Base-by-base conservation (phyloP, 225 moss, liverwort and hornwort species). In the Bryum argenteum region DNA sequence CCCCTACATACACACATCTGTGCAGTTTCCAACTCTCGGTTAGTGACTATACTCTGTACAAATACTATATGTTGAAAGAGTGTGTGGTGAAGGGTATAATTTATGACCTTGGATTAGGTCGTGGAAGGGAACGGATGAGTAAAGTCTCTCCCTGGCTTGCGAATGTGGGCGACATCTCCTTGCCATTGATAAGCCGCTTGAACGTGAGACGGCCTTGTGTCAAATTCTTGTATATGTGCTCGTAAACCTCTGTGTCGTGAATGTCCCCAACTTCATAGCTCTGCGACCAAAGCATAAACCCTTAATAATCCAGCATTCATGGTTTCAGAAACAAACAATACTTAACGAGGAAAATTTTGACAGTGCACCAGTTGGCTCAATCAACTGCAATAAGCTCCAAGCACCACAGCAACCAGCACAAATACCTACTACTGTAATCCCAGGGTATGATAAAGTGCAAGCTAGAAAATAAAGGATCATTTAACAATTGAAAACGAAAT, bases 1-100 rank as follows among this genome's bases (percentile, higher is more conserved):
- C 98, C 82, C 98, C 94, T 73, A 86, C 98, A 92, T 89, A 98
- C 61, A 98, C 92, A 64, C 89, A 92, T 89, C 98, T 98, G 98
- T 9, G 23, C 71, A 79, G 20, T 50, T 78, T 63, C 70, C 5
- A 33, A 33, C 33, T 33, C n/a, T n/a, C n/a, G n/a, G 33, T 33
- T 6, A 33, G 4, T 33, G 5, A 33, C 4, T 7, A 61, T 19
- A 38, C 40, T 55, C 18, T 48, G 17, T 11, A 11, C 61, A 61
- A 19, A 18, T 19, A 61, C 18, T 7, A 61, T 19, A 38, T 22
- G 52, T 23, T 63, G 0, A 43, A 43, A 26, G 52, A 1, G n/a
- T 33, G n/a, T 22, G 58, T 69, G 5, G 48, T 17, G 17, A 51
- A 52, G 60, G 43, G 18, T 33, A 33, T 33, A 66, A 50, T 42